Percentiles rank a stretch among this genome's conserved stretches.
These are phyloP conservation scores for Parsonsia alboflavescens DNA, from an alignment of 257 asterid genomes.

Conservation along the genomic window DNA sequence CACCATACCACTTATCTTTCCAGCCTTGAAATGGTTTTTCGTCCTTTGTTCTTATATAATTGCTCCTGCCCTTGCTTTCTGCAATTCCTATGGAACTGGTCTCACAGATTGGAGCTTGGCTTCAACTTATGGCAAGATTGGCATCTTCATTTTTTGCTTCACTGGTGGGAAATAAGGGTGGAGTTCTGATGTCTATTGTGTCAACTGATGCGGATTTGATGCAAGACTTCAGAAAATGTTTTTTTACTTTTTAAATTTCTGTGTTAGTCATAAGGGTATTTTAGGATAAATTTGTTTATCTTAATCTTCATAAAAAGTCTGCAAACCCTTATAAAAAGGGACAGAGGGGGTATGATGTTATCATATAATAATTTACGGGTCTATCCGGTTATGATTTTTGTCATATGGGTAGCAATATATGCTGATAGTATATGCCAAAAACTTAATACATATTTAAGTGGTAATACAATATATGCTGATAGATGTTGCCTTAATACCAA, in stretches of 20 bases:
- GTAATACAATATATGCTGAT: not conserved
- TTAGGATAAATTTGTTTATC: no score
- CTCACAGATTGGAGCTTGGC: conserved; percentile 95
- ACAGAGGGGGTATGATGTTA: no score
- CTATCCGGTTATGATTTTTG: no score
- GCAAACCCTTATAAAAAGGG: no score
- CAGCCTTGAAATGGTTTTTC: conserved; percentile 86
- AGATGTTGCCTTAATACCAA: not conserved
- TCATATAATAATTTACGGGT: no score
- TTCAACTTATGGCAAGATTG: conserved; percentile 87
- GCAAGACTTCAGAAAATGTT: conserved; percentile 98
- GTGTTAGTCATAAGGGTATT: no score
- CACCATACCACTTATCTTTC: conserved; percentile 72
- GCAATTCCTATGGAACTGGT: conserved; percentile 91
- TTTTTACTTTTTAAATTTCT: no score
- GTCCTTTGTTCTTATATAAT: conserved; percentile 82
- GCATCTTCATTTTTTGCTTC: conserved; percentile 87
- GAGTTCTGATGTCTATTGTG: conserved; percentile 94
- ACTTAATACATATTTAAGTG: not conserved
- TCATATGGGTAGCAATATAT: no score
- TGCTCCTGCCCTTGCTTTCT: conserved; percentile 98
- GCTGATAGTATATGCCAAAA: no score
- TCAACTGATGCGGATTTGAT: conserved; percentile 93
- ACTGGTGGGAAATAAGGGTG: conserved; percentile 73
- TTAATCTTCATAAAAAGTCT: no score